Evolutionary conservation across 2,329 filamentous ascomycete species (phyloP).

Genomic region (Aspergillus ochraceus): DNA sequence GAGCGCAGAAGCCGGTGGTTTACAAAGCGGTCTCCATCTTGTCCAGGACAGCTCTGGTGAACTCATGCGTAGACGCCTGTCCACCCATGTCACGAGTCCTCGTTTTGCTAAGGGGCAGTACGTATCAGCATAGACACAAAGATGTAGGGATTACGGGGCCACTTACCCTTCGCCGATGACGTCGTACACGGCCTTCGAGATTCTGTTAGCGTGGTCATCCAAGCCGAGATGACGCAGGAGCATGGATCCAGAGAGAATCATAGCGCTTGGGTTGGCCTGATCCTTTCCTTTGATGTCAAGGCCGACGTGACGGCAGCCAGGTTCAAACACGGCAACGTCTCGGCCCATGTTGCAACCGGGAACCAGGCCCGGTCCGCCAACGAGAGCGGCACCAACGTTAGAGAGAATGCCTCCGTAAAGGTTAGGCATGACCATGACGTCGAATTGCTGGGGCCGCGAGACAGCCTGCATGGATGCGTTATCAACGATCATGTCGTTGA

Average conservation of each 20-base stretch:
- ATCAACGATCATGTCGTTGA: constrained; percentile 99
- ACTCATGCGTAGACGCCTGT: constrained; percentile 83
- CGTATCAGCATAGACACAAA: constrained; percentile 41
- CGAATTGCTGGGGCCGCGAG: constrained; percentile 93
- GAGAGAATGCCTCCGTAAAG: constrained; percentile 97
- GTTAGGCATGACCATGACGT: constrained; percentile 99
- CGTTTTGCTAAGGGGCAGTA: constrained; percentile 60
- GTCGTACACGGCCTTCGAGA: constrained; percentile 77
- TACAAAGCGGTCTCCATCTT: constrained; percentile 81
- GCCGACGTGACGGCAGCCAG: constrained; percentile 97
- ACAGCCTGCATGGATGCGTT: constrained; percentile 99
- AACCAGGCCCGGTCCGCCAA: constrained; percentile 94
- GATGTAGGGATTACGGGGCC: background rate
- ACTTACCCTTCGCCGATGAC: constrained; percentile 87
- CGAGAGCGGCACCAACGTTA: constrained; percentile 96
- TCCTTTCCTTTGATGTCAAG: constrained; percentile 99
- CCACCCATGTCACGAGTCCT: constrained; percentile 97
- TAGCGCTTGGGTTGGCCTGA: constrained; percentile 95
- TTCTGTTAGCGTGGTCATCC: constrained; percentile 97
- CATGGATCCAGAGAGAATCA: constrained; percentile 95
- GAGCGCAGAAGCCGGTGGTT: constrained; percentile 30
- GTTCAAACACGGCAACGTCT: constrained; percentile 97
- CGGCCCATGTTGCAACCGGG: constrained; percentile 99
- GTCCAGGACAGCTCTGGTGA: constrained; percentile 89
- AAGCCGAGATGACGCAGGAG: constrained; percentile 94